These are phyloP conservation scores for Ecytonucleospora hepatopenaei DNA, from an alignment of 371 early-diverging fungal genomes.

Conservation along the genomic window DNA sequence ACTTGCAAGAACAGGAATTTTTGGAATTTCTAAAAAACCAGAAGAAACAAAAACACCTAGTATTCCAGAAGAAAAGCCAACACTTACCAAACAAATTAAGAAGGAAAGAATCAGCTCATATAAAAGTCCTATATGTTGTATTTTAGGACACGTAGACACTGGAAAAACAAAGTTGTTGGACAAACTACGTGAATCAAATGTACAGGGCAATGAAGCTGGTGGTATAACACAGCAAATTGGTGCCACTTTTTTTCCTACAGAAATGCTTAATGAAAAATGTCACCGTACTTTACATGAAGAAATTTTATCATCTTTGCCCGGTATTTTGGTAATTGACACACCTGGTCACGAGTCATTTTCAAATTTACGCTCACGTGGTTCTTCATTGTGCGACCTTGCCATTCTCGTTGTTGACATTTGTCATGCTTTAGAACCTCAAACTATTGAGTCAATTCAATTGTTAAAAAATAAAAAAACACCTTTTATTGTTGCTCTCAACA, in stretches of 20 bases:
- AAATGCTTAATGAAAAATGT: conserved; percentile 64
- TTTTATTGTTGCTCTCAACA: conserved; percentile 98
- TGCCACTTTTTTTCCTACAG: conserved; percentile 96
- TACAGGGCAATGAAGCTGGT: conserved; percentile 98
- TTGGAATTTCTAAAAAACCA: background rate
- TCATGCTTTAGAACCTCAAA: conserved; percentile 97
- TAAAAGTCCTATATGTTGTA: conserved; percentile 94
- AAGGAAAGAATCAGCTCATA: conserved; percentile 71
- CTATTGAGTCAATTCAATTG: conserved; percentile 84
- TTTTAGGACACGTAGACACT: conserved; percentile 98
- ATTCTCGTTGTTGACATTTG: conserved; percentile 97
- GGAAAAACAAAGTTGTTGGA: conserved; percentile 97
- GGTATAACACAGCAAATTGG: conserved; percentile 99
- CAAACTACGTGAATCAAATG: conserved; percentile 96
- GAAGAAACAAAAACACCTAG: background rate
- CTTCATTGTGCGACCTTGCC: conserved; percentile 97
- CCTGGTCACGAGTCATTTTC: conserved; percentile 99
- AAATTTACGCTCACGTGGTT: conserved; percentile 89
- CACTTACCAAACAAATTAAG: conserved; percentile 64
- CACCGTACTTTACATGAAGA: conserved; percentile 61
- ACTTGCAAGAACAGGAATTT: conserved; percentile 25
- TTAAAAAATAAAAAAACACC: conserved; percentile 87
- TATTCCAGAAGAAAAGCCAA: background rate
- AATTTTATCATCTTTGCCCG: too few species aligned
- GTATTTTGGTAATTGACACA: conserved; percentile 94